Conservation (phyloP, 805 yeast genomes). For the Candida vartiovaarae region DNA sequence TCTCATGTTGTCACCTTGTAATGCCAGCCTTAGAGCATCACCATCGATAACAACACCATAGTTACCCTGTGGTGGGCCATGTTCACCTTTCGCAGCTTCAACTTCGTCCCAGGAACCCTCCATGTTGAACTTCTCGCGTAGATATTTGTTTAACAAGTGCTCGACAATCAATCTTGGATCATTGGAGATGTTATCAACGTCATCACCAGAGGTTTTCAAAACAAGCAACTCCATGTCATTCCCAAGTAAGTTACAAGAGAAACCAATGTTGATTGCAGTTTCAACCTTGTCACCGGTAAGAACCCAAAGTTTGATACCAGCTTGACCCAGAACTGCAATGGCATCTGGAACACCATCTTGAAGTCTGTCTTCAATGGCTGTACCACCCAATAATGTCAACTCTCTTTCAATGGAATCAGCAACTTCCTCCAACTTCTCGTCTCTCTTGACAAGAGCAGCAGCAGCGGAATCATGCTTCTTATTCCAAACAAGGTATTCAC, state of each 20-base stretch:
- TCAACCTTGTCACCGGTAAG: conserved; percentile 87
- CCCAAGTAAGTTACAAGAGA: conserved; percentile 71
- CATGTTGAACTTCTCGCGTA: conserved; percentile 49
- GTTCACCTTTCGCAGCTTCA: conserved; percentile 44
- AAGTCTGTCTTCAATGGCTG: conserved; percentile 79
- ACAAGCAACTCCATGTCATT: conserved; percentile 72
- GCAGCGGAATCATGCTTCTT: conserved; percentile 56
- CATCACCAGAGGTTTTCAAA: conserved; percentile 52
- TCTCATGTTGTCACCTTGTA: conserved; percentile 33
- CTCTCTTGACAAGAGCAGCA: conserved; percentile 56
- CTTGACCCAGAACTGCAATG: conserved; percentile 58
- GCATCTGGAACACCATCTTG: conserved; percentile 87
- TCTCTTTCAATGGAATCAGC: conserved; percentile 69
- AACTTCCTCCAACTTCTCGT: conserved; percentile 63
- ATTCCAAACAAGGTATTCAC: conserved; percentile 58
- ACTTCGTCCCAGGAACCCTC: conserved; percentile 53
- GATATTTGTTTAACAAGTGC: conserved; percentile 42
- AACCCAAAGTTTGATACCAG: conserved; percentile 83
- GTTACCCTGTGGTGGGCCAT: conserved; percentile 60
- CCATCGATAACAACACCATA: conserved; percentile 76
- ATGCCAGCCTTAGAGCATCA: conserved; percentile 57
- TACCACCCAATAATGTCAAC: conserved; percentile 65
- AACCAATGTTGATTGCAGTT: conserved; percentile 83
- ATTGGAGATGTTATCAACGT: conserved; percentile 37
- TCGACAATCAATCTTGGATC: conserved; percentile 37